Percentiles rank a stretch among this genome's conserved stretches.
Conservation (phyloP, 768 basidiomycete genomes). For the Russula vinacea region DNA sequence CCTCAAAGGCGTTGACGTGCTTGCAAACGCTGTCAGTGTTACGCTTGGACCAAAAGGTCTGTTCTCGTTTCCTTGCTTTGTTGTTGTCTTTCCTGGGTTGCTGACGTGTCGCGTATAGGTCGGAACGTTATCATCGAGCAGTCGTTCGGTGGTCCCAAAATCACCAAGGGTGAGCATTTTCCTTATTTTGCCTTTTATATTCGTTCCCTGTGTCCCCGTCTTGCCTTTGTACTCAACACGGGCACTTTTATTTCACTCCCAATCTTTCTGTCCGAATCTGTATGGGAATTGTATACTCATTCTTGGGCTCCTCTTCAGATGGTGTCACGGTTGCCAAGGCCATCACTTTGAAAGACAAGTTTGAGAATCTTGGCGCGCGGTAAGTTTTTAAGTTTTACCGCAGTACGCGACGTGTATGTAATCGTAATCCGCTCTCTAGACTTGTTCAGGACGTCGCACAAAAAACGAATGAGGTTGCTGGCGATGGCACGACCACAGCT, state of each 20-base stretch:
- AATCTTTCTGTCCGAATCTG: neutral
- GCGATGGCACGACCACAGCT: conserved; percentile 97
- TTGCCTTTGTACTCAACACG: neutral
- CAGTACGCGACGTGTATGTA: neutral
- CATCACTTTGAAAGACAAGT: conserved; percentile 93
- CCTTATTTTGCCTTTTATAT: neutral
- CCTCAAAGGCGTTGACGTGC: conserved; percentile 92
- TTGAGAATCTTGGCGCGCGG: conserved; percentile 98
- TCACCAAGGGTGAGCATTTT: conserved; percentile 75
- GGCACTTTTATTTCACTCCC: neutral
- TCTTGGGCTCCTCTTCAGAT: conserved; percentile 46
- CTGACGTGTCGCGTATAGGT: conserved; percentile 45
- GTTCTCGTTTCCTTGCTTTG: conserved; percentile 23
- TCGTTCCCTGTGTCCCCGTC: neutral
- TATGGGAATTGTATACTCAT: conserved; percentile 1
- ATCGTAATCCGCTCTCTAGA: conserved; percentile 40
- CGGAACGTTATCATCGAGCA: conserved; percentile 99
- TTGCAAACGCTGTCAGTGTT: conserved; percentile 94
- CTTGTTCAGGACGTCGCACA: conserved; percentile 93
- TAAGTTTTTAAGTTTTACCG: conserved; percentile 41
- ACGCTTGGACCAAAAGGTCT: conserved; percentile 94
- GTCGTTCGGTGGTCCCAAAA: conserved; percentile 85
- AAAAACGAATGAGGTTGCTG: conserved; percentile 96
- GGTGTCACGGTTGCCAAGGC: conserved; percentile 98
- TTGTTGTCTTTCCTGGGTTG: neutral